A percentile compares a stretch with the other conserved stretches of the same genome.
Evolutionary conservation across 768 basidiomycete genomes (phyloP).

Genomic region (Clathrus columnatus): DNA sequence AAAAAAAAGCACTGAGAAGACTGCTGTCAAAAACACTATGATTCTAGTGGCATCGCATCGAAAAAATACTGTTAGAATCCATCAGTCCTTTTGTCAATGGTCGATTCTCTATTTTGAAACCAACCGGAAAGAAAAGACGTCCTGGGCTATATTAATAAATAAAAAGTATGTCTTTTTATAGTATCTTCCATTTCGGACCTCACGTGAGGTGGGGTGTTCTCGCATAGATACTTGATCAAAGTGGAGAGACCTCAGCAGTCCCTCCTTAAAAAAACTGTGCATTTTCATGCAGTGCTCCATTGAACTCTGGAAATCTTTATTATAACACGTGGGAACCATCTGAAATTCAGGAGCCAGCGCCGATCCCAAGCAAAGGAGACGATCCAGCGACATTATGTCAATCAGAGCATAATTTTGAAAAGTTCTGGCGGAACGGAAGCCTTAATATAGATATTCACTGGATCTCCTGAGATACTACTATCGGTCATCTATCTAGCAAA

Average conservation of each 20-base stretch:
- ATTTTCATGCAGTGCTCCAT: neutral
- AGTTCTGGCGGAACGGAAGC: neutral
- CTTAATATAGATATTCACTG: neutral
- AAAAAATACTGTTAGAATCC: too few species aligned
- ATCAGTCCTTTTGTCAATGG: neutral
- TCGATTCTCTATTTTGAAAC: neutral
- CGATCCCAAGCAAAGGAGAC: too few species aligned
- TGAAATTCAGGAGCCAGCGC: too few species aligned
- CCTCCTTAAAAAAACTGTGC: too few species aligned
- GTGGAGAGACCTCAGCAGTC: neutral
- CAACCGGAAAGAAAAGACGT: too few species aligned
- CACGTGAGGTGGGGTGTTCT: too few species aligned
- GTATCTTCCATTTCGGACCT: neutral
- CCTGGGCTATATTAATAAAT: too few species aligned
- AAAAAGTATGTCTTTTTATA: neutral
- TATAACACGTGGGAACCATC: too few species aligned
- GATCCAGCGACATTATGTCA: too few species aligned
- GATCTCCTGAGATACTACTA: neutral
- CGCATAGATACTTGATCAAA: too few species aligned
- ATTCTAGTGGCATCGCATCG: neutral
- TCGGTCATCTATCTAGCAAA: neutral
- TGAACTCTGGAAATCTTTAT: neutral
- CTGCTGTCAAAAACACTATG: neutral
- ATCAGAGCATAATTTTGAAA: neutral
- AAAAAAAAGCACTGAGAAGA: neutral